Evolutionary conservation across 169 alveolate genomes (phyloP).

Genomic region (Babesia sp.): DNA sequence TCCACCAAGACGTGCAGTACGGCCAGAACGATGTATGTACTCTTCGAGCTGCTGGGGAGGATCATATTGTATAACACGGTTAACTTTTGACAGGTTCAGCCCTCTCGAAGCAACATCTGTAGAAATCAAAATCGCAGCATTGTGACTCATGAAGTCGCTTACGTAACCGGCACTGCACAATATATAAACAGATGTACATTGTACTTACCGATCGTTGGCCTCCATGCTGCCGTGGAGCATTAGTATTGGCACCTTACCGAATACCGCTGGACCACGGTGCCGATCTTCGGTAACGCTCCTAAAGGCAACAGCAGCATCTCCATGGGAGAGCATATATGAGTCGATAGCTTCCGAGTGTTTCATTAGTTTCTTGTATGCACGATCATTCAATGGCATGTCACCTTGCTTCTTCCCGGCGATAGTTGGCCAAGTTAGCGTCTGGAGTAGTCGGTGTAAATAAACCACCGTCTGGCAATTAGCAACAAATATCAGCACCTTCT

Average conservation of each 20-base stretch:
- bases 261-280: constrained; percentile 27
- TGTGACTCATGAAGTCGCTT: constrained; percentile 60
- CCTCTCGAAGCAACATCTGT: constrained; percentile 96
- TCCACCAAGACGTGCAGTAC: constrained; percentile 89
- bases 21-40: constrained; percentile 92
- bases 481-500: constrained; percentile 70
- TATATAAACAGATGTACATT: not conserved
- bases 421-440: constrained; percentile 73
- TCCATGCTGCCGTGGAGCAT: constrained; percentile 74
- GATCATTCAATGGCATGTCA: constrained; percentile 4
- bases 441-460: constrained; percentile 53
- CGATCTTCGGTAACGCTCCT: constrained; percentile 35
- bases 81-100: constrained; percentile 87
- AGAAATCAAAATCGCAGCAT: constrained; percentile 81
- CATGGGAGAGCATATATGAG: constrained; percentile 1
- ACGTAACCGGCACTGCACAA: constrained; percentile 56
- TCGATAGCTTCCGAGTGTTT: constrained; percentile 12
- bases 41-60: constrained; percentile 92
- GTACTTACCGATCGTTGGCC: constrained; percentile 62
- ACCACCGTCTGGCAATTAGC: constrained; percentile 74
- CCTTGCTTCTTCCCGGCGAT: constrained; percentile 5
- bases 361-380: constrained; percentile 23
- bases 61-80: constrained; percentile 89
- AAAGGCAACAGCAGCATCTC: constrained; percentile 1
- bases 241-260: constrained; percentile 57